Conservation (phyloP, 1,139 yeast genomes). For the Arxiozyma slooffiae region DNA sequence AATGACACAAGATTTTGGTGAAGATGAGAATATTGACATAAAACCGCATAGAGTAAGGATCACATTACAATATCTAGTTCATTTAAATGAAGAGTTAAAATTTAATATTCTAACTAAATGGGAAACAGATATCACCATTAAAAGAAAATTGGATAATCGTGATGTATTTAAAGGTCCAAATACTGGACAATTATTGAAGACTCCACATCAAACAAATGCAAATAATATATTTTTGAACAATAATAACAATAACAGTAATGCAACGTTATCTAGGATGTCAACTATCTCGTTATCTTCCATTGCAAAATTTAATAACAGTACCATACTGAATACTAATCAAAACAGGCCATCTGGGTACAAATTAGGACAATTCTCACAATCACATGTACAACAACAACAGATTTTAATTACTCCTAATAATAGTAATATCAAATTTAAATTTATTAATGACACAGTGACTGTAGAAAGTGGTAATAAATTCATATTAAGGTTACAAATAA, state of each 20-base stretch:
- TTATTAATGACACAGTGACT: conserved; percentile 15
- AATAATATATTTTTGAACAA: neutral
- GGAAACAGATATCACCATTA: conserved; percentile 29
- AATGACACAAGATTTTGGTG: neutral
- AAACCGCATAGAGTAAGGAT: conserved; percentile 22
- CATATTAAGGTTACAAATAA: conserved; percentile 22
- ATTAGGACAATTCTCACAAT: conserved; percentile 1
- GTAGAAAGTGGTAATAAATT: conserved; percentile 20
- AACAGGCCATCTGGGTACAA: neutral
- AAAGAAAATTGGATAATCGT: conserved; percentile 6
- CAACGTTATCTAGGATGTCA: conserved; percentile 8
- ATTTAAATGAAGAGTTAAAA: conserved; percentile 4
- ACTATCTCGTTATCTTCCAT: conserved; percentile 17
- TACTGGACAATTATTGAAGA: neutral
- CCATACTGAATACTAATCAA: neutral
- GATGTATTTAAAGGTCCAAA: neutral
- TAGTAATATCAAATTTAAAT: conserved; percentile 22
- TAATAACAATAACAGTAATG: too few relatives aligned
- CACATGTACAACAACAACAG: conserved; percentile 2
- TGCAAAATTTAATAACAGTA: conserved; percentile 14
- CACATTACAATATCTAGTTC: conserved; percentile 17
- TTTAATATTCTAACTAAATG: conserved; percentile 24
- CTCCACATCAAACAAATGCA: conserved; percentile 1
- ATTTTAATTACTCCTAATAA: conserved; percentile 16
- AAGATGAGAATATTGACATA: conserved; percentile 4